These are phyloP conservation scores for Blastocystis sp. DNA, from an alignment of 352 stramenopile genomes.

Conservation along the genomic window DNA sequence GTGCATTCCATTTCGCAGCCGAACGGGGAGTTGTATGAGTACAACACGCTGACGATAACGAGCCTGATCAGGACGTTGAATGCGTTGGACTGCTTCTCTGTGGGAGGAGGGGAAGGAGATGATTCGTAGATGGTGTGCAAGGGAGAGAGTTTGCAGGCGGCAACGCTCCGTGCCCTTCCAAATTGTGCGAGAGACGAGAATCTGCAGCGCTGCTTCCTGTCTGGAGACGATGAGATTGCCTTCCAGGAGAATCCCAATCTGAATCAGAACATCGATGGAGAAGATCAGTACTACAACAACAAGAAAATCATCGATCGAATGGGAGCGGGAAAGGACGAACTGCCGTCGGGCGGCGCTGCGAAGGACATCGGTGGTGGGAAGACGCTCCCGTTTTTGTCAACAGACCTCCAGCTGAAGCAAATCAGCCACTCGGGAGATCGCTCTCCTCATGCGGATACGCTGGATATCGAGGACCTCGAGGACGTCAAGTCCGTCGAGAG, in stretches of 20 bases:
- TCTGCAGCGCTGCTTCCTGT: constrained; percentile 1
- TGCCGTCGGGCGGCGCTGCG: no score
- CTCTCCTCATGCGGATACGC: constrained; percentile 56
- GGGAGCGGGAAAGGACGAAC: constrained; percentile 45
- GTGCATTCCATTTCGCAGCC: constrained; percentile 22
- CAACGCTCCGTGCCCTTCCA: constrained; percentile 7
- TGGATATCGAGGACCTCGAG: constrained; percentile 57
- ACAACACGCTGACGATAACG: constrained; percentile 14
- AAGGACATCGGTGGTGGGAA: not conserved
- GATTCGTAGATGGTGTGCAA: constrained; percentile 23
- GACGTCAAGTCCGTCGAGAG: constrained; percentile 45
- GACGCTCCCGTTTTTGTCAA: constrained; percentile 38
- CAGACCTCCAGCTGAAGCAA: not conserved
- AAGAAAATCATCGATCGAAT: constrained; percentile 66
- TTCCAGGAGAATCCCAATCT: not conserved
- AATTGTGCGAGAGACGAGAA: not conserved
- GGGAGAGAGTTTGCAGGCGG: constrained; percentile 4
- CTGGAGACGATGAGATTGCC: constrained; percentile 34
- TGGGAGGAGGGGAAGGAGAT: not conserved
- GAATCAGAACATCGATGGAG: not conserved
- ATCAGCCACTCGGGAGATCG: not conserved
- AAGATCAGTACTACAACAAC: constrained; percentile 68
- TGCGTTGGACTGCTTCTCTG: constrained; percentile 50
- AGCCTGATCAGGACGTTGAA: constrained; percentile 26
- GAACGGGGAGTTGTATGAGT: constrained; percentile 2